Base-by-base conservation (phyloP, 2,329 filamentous ascomycete genomes). In the Dactylellina drechsleri region DNA sequence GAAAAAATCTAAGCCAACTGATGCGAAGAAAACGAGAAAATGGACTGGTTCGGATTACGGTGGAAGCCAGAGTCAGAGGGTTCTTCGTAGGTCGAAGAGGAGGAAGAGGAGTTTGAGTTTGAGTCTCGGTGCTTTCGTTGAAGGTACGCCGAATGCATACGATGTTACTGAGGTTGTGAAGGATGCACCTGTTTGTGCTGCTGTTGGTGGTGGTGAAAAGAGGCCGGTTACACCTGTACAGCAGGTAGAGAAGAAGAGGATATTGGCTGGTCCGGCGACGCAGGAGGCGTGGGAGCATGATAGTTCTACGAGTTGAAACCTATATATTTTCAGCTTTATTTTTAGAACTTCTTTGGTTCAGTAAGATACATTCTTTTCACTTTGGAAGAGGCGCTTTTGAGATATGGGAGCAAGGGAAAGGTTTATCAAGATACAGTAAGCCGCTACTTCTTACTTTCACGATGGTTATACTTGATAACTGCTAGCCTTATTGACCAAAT, bases 231-330 rank as follows among this genome's bases (percentile, higher is more conserved):
- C 47, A n/a, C 47, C 52, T 1, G 31, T 36, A 36, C 50, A 65
- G 45, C 43, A 23, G 36, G 31, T 18, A 36, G 7, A 7, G 20
- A 66, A 59, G 43, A 74, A 64, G 47, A 36, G 71, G 56, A 62
- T 75, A n/a, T 40, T 75, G 16, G 71, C 71, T 3, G 71, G 71
- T 3, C 71, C 71, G 7, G 71, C 64, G 10, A 75, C 71, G 1
- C 71, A 75, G 20, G 71, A 75, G 18, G 71, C 64, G 2, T 75
- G 71, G 71, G 71, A 75, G 23, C 47, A 43, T 18, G 71, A 68
- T 56, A 62, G 40, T 31, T 31, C 36, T n/a, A 2, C 23, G 7
- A 47, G 5, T 28, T 66, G 16, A 56, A 23, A 1, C 5, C 8
- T 13, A 18, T 10, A 16, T 36, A 36, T 36, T 5, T 36, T 23